Evolutionary conservation across 208 protist species (phyloP).

Genomic region (Acanthamoeba castellanii): DNA sequence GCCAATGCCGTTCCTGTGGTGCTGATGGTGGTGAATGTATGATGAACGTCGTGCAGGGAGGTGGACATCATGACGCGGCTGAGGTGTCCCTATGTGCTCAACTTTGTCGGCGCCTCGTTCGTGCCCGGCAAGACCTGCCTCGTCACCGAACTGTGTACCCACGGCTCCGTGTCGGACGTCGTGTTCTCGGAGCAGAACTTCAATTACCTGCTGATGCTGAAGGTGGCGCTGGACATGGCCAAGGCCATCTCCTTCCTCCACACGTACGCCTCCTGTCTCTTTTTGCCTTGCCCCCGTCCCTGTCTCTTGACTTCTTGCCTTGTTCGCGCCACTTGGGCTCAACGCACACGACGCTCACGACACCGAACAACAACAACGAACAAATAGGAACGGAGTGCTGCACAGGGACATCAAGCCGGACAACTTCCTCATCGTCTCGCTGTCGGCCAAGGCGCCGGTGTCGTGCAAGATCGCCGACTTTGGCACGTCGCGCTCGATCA

Average conservation of each 20-base stretch:
- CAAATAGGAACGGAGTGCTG: conserved; percentile 39
- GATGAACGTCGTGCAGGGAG: too few species aligned
- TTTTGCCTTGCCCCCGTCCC: neutral
- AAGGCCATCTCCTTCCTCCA: conserved; percentile 65
- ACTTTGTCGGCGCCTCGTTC: conserved; percentile 53
- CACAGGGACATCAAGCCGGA: conserved; percentile 39
- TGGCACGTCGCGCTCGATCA: conserved; percentile 48
- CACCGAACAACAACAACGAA: neutral
- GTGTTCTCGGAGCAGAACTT: conserved; percentile 47
- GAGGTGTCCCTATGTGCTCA: conserved; percentile 57
- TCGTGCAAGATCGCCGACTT: conserved; percentile 70
- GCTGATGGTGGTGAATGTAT: too few species aligned
- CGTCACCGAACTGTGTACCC: conserved; percentile 42
- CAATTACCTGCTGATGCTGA: conserved; percentile 68
- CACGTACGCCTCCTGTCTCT: neutral
- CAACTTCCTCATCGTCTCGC: conserved; percentile 42
- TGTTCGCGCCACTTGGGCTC: neutral
- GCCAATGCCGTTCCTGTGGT: too few species aligned
- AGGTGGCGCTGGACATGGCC: conserved; percentile 55
- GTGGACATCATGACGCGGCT: conserved; percentile 56
- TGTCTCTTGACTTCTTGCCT: neutral
- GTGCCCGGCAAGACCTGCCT: conserved; percentile 62
- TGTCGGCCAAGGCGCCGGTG: conserved; percentile 45
- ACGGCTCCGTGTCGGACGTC: conserved; percentile 38
- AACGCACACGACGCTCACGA: too few species aligned